phyloP scores from a whole-genome alignment of 768 basidiomycete species.

The Macrolepiota dolichaula region DNA sequence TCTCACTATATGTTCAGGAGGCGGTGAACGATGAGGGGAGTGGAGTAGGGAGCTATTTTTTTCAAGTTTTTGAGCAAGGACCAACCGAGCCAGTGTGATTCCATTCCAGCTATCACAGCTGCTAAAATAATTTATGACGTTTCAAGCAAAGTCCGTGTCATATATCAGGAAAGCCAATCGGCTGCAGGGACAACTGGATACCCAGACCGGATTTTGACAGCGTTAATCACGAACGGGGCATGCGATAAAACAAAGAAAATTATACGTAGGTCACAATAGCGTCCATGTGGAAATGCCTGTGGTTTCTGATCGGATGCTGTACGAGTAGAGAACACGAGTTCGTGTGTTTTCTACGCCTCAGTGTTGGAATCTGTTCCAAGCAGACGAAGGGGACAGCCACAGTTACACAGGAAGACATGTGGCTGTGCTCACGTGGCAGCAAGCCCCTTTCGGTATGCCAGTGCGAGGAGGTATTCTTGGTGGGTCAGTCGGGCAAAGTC shows the following conservation, averaged over 20 bases:
- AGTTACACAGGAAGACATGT: neutral
- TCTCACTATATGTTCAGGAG: neutral
- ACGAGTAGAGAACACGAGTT: neutral
- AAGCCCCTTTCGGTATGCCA: neutral
- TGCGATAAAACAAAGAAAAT: neutral
- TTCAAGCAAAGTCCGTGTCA: neutral
- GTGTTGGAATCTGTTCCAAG: neutral
- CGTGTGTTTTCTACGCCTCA: neutral
- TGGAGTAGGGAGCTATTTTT: neutral
- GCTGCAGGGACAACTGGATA: neutral
- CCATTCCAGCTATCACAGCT: neutral
- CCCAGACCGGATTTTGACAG: neutral
- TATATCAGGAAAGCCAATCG: neutral
- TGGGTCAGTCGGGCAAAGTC: neutral
- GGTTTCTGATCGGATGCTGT: neutral
- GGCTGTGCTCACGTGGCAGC: slow-evolving; percentile 10
- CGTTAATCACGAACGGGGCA: neutral
- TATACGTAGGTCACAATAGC: neutral
- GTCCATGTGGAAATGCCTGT: neutral
- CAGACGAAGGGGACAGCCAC: neutral
- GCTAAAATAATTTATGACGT: neutral
- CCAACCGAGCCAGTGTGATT: neutral
- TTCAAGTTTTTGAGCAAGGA: neutral
- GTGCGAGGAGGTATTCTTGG: neutral
- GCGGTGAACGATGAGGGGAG: neutral